A percentile compares a stretch with the other conserved stretches of the same genome.
Conservation (phyloP, 2,329 filamentous ascomycete species). For the Neocucurbitaria cava region DNA sequence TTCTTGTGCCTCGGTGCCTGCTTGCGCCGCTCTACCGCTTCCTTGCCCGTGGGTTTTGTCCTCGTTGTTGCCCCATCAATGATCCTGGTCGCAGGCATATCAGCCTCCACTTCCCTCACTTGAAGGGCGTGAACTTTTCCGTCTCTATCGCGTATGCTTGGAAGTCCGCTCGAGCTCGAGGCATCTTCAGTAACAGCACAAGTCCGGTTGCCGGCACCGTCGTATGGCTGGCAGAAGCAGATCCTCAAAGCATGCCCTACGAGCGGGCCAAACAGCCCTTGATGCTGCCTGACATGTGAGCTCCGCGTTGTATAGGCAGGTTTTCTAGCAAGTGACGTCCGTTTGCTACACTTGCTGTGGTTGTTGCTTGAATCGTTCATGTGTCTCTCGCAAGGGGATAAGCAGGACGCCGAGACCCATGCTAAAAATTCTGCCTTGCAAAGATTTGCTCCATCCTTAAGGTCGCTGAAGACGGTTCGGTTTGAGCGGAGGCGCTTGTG, state of each 20-base stretch:
- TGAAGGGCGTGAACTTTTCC: neutral
- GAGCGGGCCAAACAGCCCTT: conserved; percentile 11
- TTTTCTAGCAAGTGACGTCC: neutral
- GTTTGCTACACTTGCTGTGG: neutral
- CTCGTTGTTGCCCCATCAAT: neutral
- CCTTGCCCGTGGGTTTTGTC: neutral
- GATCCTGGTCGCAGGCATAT: neutral
- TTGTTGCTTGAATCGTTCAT: conserved; percentile 4
- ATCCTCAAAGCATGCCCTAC: conserved; percentile 35
- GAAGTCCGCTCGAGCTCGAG: neutral
- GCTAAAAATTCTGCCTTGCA: conserved; percentile 20
- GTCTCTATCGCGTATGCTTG: neutral
- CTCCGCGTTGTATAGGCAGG: neutral
- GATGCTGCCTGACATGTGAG: neutral
- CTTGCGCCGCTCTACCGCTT: neutral
- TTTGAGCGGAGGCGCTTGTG: conserved; percentile 9
- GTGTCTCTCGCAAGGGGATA: conserved; percentile 11
- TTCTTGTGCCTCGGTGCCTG: conserved; percentile 9
- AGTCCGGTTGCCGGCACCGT: conserved; percentile 24
- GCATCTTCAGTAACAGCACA: neutral
- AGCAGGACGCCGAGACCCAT: conserved; percentile 13
- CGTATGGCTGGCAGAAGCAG: conserved; percentile 48
- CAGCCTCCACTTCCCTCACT: neutral
- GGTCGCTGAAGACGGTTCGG: conserved; percentile 7
- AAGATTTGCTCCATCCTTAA: conserved; percentile 19